Evolutionary conservation across 805 yeast genomes (phyloP), one percentile per base, ranked within the genome.

Genomic region (Ogataea pignaliae): DNA sequence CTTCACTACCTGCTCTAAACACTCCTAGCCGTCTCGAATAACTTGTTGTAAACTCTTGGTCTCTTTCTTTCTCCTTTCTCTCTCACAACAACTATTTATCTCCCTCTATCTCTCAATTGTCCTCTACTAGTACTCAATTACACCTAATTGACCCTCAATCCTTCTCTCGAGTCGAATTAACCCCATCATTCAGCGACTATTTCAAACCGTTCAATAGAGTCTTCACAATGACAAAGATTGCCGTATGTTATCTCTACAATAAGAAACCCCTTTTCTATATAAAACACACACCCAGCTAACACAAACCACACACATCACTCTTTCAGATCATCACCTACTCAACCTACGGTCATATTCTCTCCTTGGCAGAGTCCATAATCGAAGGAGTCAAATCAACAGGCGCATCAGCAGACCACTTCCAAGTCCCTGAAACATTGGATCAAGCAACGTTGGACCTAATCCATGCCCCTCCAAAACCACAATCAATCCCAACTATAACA

Each of bases 351-450:
- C 97, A 88, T 67, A 69, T 87, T 52, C 76, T 76, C 48, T 64
- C 71, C 30, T 59, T 89, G 57, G 93, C 96, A 37, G 75, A 78
- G 62, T 73, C 80, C 33, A 78, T 79, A 52, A 73, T 81, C 61
- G 71, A 72, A 51, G 96, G 96, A 55, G 70, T 87, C 48, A 78
- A 75, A 58, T 63, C 78, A 21, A 81, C 89, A 11, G 95, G 95
- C 46, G 78, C 77, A 29, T 44, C 59, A 12, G 96, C 87, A 16
- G 83, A 78, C 47, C 65, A 88, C 47, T 87, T 64, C 68, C 88
- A 85, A 72, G 79, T 88, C 34, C 76, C 87, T 46, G 95, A 87
- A 66, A 87, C 95, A 32, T 70, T 88, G 46, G 57, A 81, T 12
- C 76, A 72, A 26, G 85, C 80, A 12, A 73, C 81, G 15, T 68